phyloP scores from a whole-genome alignment of 192 early-diverging fungal species.

The Backusella australiensis region DNA sequence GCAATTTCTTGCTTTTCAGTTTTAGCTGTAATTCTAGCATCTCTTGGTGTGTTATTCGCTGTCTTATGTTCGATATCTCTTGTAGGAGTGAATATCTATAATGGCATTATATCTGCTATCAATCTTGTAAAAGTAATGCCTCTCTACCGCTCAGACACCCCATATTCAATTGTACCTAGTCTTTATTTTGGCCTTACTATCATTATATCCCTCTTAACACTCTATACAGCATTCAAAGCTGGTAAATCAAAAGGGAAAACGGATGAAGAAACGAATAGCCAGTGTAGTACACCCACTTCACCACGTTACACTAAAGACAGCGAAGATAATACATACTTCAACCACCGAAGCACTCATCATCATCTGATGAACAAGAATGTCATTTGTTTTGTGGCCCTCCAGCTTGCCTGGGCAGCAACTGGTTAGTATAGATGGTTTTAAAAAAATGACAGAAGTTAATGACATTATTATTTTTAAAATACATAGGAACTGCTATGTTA shows the following conservation, averaged over 20 bases:
- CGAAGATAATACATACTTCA: neutral
- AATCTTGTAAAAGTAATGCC: neutral
- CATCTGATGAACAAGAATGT: neutral
- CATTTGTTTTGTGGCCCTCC: neutral
- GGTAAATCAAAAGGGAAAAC: neutral
- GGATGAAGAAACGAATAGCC: neutral
- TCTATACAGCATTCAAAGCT: neutral
- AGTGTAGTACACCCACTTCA: conserved; percentile 6
- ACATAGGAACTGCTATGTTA: neutral
- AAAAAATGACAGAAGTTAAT: neutral
- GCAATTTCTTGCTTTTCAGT: neutral
- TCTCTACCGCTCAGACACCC: neutral
- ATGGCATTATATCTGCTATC: neutral
- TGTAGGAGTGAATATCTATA: neutral
- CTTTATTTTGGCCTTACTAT: conserved; percentile 1
- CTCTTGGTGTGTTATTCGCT: neutral
- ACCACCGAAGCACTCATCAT: neutral
- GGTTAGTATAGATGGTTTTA: neutral
- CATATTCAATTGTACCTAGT: neutral
- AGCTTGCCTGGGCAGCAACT: neutral
- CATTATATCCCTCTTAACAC: neutral
- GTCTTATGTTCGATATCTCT: neutral
- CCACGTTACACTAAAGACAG: conserved; percentile 1
- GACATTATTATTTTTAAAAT: neutral
- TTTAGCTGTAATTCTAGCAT: conserved; percentile 2